phyloP scores from a whole-genome alignment of 306 rosid genomes.

The Abrus pulchellus region DNA sequence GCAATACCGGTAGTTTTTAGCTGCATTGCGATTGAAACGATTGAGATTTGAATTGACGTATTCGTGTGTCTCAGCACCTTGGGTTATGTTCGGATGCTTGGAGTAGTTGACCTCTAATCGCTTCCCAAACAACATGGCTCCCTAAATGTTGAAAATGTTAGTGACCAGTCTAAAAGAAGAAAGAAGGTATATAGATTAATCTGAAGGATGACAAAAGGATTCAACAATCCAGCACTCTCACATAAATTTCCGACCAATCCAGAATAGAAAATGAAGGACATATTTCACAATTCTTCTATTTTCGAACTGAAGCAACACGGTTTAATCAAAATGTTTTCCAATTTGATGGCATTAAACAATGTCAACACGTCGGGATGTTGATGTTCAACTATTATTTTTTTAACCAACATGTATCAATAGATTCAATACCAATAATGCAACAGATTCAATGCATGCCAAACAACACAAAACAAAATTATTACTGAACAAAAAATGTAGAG shows the following conservation, averaged over 20 bases:
- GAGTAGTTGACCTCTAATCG: slow-evolving; percentile 95
- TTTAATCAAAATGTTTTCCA: not conserved
- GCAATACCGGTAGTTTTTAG: slow-evolving; percentile 97
- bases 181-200: slow-evolving; percentile 14
- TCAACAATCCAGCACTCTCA: slow-evolving; percentile 14
- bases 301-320: not conserved
- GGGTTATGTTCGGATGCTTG: slow-evolving; percentile 87
- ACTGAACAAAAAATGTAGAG: not conserved
- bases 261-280: slow-evolving; percentile 24
- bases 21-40: slow-evolving; percentile 98
- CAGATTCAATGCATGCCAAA: slow-evolving; percentile 7
- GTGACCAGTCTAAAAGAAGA: slow-evolving; percentile 1
- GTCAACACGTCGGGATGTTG: not conserved
- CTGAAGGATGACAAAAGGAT: slow-evolving; percentile 15
- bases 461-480: not conserved
- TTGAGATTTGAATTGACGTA: slow-evolving; percentile 91
- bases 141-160: slow-evolving; percentile 56
- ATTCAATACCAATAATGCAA: not conserved
- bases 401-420: not conserved
- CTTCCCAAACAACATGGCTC: slow-evolving; percentile 88
- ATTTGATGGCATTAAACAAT: not conserved
- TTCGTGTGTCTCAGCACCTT: slow-evolving; percentile 94
- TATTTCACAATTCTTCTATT: not conserved
- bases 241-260: slow-evolving; percentile 20
- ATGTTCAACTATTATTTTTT: not conserved